Base-by-base conservation (phyloP, 371 early-diverging fungal species). In the Syncephalastrum contaminatum region DNA sequence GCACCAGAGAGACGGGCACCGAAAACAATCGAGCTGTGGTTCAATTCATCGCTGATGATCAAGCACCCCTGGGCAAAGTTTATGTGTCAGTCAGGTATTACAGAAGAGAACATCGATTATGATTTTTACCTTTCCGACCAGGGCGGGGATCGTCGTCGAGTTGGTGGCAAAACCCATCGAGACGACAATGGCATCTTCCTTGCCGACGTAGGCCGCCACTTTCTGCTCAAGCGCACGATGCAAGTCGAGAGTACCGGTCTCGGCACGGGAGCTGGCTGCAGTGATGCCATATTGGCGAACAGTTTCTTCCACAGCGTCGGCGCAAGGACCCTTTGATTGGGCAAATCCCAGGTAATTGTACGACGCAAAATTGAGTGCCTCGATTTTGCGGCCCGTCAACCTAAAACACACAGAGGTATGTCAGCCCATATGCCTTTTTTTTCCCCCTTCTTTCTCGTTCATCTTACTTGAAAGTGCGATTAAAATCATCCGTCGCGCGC, bases 331-430 rank as follows among this genome's bases (percentile, higher is more conserved):
- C 19, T 89, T 69, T 59, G 83, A 87, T 68, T 93, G 92, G 24
- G 97, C 95, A 77, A 99, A 99, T 2, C 99, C 99, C 40, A 99
- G 86, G 70, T 99, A 99, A 72, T 99, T 99, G 82, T 99, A 99
- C 16, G 98, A 98, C 14, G 96, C 93, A 64, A 99, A 79, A 70
- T 99, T 99, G 54, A 99, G 84, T 15, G 87, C 85, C 63, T 89
- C 87, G 44, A 78, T 88, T 44, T 77, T 86, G 21, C 75, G 86
- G 43, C 99, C 99, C 25, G 98, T 97, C 59, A 94, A 71, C 24
- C 77, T 71, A 48, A 30, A 30, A 30, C 36, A 10, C 5, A 8
- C 8, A 30, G 10, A 6, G 10, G 8, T 8, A 30, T 30, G 36
- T 30, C 36, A 30, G 36, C 10, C 12, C 36, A 30, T 30, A 8